phyloP scores from a whole-genome alignment of 441 rosid genomes.

The Eruca vesicaria region DNA sequence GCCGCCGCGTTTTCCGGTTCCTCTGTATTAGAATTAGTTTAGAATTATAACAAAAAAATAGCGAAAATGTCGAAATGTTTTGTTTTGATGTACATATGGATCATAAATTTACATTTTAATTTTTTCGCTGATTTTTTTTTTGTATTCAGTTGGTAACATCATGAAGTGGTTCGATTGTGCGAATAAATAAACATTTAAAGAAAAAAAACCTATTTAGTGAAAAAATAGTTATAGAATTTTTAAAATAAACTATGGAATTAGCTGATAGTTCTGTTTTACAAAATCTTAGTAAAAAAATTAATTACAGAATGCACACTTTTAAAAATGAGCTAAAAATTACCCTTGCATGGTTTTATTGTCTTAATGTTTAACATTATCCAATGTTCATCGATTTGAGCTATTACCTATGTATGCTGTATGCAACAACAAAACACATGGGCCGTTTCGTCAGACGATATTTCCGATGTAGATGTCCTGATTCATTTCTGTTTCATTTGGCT shows the following conservation, averaged over 20 bases:
- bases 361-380: background rate
- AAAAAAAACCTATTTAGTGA: too few species aligned
- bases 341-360: background rate
- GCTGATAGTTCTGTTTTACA: background rate
- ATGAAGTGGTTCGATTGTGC: constrained; percentile 1
- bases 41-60: background rate
- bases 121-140: constrained; percentile 9
- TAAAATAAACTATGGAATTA: background rate
- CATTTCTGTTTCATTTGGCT: constrained; percentile 8
- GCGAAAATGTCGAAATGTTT: constrained; percentile 14
- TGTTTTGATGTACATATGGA: constrained; percentile 40
- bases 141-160: constrained; percentile 14
- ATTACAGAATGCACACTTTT: background rate
- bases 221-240: background rate
- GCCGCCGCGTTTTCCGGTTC: constrained; percentile 59
- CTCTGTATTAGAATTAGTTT: constrained; percentile 49
- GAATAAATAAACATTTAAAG: background rate
- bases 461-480: constrained; percentile 27
- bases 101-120: constrained; percentile 27
- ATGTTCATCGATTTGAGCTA: constrained; percentile 7
- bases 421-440: constrained; percentile 28
- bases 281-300: too few species aligned
- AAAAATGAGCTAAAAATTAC: background rate
- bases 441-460: constrained; percentile 23
- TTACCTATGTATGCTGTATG: constrained; percentile 10